These are phyloP conservation scores for Clavaria fumosa DNA, from an alignment of 768 basidiomycete genomes.

Conservation along the genomic window DNA sequence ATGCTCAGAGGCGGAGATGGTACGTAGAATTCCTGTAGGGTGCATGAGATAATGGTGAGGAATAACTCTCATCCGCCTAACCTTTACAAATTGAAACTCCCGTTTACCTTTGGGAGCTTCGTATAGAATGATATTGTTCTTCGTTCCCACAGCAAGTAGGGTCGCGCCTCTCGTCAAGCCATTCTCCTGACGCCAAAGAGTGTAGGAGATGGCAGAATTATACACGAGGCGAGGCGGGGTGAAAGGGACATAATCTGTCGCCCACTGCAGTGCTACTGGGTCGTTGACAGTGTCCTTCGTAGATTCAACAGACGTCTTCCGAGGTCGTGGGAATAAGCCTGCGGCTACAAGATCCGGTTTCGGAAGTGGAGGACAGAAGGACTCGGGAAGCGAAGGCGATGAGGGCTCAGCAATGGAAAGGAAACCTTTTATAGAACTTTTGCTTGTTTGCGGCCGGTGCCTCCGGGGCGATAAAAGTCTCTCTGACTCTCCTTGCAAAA, in stretches of 20 bases:
- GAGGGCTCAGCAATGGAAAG: conserved; percentile 32
- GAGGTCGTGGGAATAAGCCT: neutral
- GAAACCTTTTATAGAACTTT: conserved; percentile 37
- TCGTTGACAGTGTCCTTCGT: conserved; percentile 62
- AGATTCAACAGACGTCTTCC: conserved; percentile 21
- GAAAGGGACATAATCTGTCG: conserved; percentile 75
- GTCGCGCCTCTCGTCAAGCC: conserved; percentile 30
- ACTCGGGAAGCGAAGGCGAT: neutral
- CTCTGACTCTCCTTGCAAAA: conserved; percentile 36
- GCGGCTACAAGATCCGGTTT: neutral
- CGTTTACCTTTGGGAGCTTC: conserved; percentile 74
- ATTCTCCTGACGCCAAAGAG: conserved; percentile 49
- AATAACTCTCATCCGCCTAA: too few species aligned
- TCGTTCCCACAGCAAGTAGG: conserved; percentile 63
- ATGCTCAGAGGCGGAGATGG: conserved; percentile 53
- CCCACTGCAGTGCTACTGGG: conserved; percentile 67
- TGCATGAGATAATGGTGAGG: too few species aligned
- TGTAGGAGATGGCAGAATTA: conserved; percentile 45
- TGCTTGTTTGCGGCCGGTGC: conserved; percentile 38
- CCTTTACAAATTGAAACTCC: conserved; percentile 74
- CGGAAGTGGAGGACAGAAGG: conserved; percentile 1
- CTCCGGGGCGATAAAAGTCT: conserved; percentile 33
- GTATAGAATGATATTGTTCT: conserved; percentile 56
- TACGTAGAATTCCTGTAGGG: conserved; percentile 78
- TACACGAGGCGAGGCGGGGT: conserved; percentile 50